Evolutionary conservation across 2,329 filamentous ascomycete species (phyloP).

Genomic region (Calonectria henricotiae): DNA sequence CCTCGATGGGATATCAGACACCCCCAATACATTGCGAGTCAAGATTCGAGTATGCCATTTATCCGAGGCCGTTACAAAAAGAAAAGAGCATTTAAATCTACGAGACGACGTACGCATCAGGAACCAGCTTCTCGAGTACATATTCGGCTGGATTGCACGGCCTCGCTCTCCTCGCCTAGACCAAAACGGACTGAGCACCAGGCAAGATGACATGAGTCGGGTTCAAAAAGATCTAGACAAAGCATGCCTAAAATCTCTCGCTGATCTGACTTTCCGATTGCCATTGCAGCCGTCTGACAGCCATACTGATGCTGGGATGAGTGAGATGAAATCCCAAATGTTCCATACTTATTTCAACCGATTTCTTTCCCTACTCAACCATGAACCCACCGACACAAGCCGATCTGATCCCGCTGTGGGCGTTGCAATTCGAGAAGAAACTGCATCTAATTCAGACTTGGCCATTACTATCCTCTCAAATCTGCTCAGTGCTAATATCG

Average conservation of each 20-base stretch:
- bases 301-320: slow-evolving; percentile 77
- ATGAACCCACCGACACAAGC: slow-evolving; percentile 66
- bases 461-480: slow-evolving; percentile 80
- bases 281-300: slow-evolving; percentile 78
- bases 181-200: slow-evolving; percentile 58
- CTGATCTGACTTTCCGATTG: slow-evolving; percentile 77
- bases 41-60: slow-evolving; percentile 81
- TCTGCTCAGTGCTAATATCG: slow-evolving; percentile 79
- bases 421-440: slow-evolving; percentile 68
- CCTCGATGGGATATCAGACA: slow-evolving; percentile 73
- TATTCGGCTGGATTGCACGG: slow-evolving; percentile 79
- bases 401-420: slow-evolving; percentile 53
- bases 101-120: slow-evolving; percentile 79
- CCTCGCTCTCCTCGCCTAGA: slow-evolving; percentile 70
- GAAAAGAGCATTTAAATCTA: slow-evolving; percentile 79
- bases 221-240: slow-evolving; percentile 78
- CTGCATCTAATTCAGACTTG: slow-evolving; percentile 72
- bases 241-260: slow-evolving; percentile 77
- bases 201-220: slow-evolving; percentile 72
- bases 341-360: slow-evolving; percentile 82
- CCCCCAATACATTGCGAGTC: slow-evolving; percentile 71
- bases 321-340: slow-evolving; percentile 80
- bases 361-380: slow-evolving; percentile 77
- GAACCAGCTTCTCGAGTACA: slow-evolving; percentile 78
- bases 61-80: slow-evolving; percentile 76